phyloP scores from a whole-genome alignment of 1,284 basidiomycete genomes.

The Naganishia liquefaciens region DNA sequence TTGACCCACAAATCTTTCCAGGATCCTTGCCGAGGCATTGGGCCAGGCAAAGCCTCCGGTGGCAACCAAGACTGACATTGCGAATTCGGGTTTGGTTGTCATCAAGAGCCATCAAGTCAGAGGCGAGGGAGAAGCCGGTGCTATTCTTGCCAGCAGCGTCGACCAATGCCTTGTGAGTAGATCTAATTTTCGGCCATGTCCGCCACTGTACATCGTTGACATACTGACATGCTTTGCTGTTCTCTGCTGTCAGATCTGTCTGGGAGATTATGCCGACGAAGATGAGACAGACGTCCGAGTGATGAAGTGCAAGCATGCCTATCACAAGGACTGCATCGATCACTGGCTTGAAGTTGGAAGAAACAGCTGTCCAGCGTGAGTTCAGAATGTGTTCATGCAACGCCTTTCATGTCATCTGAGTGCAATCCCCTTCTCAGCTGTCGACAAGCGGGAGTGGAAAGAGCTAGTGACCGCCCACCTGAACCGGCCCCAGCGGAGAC shows the following conservation, averaged over 20 bases:
- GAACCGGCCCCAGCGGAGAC: background rate
- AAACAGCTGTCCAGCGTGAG: slow-evolving; percentile 87
- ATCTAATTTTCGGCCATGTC: background rate
- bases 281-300: slow-evolving; percentile 73
- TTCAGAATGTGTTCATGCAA: background rate
- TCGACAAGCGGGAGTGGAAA: slow-evolving; percentile 31
- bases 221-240: slow-evolving; percentile 12
- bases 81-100: slow-evolving; percentile 71
- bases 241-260: slow-evolving; percentile 69
- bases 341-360: slow-evolving; percentile 76
- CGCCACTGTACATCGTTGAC: background rate
- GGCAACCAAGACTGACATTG: slow-evolving; percentile 76
- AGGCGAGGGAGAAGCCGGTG: slow-evolving; percentile 62
- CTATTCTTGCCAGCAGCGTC: slow-evolving; percentile 70
- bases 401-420: background rate
- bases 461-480: slow-evolving; percentile 10
- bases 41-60: slow-evolving; percentile 77
- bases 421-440: background rate
- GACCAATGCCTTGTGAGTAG: slow-evolving; percentile 65
- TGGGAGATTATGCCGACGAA: slow-evolving; percentile 69
- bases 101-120: slow-evolving; percentile 63
- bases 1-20: slow-evolving; percentile 41
- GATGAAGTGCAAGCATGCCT: slow-evolving; percentile 77
- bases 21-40: slow-evolving; percentile 73
- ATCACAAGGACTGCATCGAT: slow-evolving; percentile 83